Evolutionary conservation across 805 yeast species (phyloP), one percentile per base, ranked within the genome.

Genomic region (Ogataea degrootiae): DNA sequence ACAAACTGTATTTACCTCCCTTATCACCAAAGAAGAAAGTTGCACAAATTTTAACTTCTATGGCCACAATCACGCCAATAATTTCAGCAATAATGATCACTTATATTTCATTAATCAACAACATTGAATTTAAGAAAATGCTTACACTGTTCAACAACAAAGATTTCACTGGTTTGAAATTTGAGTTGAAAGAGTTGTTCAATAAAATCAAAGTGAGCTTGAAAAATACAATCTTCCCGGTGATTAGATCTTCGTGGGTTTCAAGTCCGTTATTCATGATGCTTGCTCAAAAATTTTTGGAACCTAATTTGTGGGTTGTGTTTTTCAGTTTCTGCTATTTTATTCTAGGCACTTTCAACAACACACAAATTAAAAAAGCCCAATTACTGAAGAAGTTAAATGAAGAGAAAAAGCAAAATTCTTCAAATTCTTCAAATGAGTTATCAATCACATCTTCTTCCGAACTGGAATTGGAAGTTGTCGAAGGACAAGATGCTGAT

Each of bases 301-400:
- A 72, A 8, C 83, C 83, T 1, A 79, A 81, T 55, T 65, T 75
- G 31, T 83, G 89, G 89, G 82, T 79, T 11, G 79, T 79, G 3
- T 82, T 81, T 59, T 80, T 80, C 65, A 76, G 75, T 53, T 52
- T 78, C 33, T 76, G 82, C 21, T 81, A 75, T 56, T 82, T 82
- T 53, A 59, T 82, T 5, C 65, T 82, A 47, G 86, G 86, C 1
- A 82, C 87, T 1, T 71, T 73, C 46, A 85, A 82, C 55, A 83
- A 83, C 57, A 74, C 80, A 5, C 68, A 72, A 59, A 67, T 82
- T 52, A 81, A 81, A 31, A 46, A 45, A 12, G 47, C 55, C 12
- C 60, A 52, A 15, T 43, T 56, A 22, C 54, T 57, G 16, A 47
- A 47, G 34, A 41, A 52, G 11, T 17, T 31, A 12, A 34, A 46